Percentiles rank a stretch among this genome's conserved stretches.
phyloP scores from a whole-genome alignment of 2,329 filamentous ascomycete species.

The Byssoonygena ceratinophila region DNA sequence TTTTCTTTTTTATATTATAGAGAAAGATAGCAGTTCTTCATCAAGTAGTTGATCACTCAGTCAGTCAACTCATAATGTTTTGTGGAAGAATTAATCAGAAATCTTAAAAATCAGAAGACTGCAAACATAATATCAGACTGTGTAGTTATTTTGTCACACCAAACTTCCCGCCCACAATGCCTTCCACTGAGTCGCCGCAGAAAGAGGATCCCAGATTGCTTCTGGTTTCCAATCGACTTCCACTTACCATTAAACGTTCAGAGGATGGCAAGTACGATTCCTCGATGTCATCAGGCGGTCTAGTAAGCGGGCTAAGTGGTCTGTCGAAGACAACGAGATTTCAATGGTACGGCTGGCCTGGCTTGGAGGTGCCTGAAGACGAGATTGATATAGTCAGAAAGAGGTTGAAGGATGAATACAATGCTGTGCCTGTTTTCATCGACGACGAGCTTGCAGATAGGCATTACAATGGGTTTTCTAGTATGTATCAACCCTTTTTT shows the following conservation, averaged over 20 bases:
- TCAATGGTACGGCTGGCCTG: slow-evolving; percentile 98
- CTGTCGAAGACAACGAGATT: slow-evolving; percentile 87
- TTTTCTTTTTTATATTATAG: too few species aligned
- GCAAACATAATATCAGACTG: too few species aligned
- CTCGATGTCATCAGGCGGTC: slow-evolving; percentile 90
- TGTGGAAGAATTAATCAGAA: too few species aligned
- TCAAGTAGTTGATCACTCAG: too few species aligned
- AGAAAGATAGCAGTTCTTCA: too few species aligned
- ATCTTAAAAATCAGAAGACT: too few species aligned
- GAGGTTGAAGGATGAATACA: slow-evolving; percentile 74
- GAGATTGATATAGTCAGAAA: slow-evolving; percentile 65
- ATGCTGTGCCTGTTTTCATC: slow-evolving; percentile 83
- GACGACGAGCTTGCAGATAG: slow-evolving; percentile 85
- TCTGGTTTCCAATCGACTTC: slow-evolving; percentile 85
- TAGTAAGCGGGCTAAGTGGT: slow-evolving; percentile 87
- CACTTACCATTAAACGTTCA: slow-evolving; percentile 89
- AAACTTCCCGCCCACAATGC: slow-evolving; percentile 24
- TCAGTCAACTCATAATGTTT: too few species aligned
- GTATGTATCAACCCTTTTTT: slow-evolving; percentile 46
- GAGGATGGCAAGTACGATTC: slow-evolving; percentile 88
- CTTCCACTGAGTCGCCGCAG: slow-evolving; percentile 25
- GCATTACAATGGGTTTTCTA: slow-evolving; percentile 97
- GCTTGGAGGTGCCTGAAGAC: slow-evolving; percentile 75
- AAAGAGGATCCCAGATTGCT: slow-evolving; percentile 48
- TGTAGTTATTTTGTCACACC: too few species aligned